A percentile compares a stretch with the other conserved stretches of the same genome.
Evolutionary conservation across 2,329 filamentous ascomycete genomes (phyloP).

Genomic region (Dothideomycetes sp.): DNA sequence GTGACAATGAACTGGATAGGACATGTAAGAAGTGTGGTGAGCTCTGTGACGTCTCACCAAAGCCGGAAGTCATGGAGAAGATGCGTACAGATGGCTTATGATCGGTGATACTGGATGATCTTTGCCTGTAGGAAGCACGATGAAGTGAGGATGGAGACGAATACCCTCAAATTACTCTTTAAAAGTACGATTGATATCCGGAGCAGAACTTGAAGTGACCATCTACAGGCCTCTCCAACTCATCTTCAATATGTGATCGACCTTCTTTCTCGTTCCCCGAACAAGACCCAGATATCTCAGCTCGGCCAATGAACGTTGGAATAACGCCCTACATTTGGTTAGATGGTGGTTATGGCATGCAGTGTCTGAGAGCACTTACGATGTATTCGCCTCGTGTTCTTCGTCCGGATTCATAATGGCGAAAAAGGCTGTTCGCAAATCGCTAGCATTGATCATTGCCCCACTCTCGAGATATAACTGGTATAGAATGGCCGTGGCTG

Average conservation of each 20-base stretch:
- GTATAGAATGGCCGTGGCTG: constrained; percentile 63
- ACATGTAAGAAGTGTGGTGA: constrained; percentile 68
- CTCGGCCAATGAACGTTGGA: constrained; percentile 79
- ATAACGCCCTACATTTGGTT: constrained; percentile 45
- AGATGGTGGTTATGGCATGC: constrained; percentile 6
- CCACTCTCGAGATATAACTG: constrained; percentile 71
- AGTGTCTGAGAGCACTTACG: constrained; percentile 21
- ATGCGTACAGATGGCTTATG: constrained; percentile 15
- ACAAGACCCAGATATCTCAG: constrained; percentile 76
- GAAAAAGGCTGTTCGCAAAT: constrained; percentile 69
- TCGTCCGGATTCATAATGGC: constrained; percentile 45
- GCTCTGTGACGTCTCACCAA: constrained; percentile 61
- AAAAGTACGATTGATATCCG: too few relatives aligned
- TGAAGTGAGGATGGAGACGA: too few relatives aligned
- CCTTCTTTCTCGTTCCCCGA: constrained; percentile 81
- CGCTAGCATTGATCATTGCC: constrained; percentile 64
- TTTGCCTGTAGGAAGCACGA: too few relatives aligned
- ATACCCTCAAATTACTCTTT: too few relatives aligned
- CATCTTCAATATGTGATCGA: constrained; percentile 81
- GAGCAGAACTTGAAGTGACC: too few relatives aligned
- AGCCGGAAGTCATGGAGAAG: constrained; percentile 22
- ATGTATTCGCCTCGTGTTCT: constrained; percentile 26
- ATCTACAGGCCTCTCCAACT: constrained; percentile 67
- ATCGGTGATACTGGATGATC: background rate
- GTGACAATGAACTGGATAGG: constrained; percentile 55